phyloP scores from a whole-genome alignment of 495 filamentous ascomycete species.

The Staphylotrichum tortipilum region DNA sequence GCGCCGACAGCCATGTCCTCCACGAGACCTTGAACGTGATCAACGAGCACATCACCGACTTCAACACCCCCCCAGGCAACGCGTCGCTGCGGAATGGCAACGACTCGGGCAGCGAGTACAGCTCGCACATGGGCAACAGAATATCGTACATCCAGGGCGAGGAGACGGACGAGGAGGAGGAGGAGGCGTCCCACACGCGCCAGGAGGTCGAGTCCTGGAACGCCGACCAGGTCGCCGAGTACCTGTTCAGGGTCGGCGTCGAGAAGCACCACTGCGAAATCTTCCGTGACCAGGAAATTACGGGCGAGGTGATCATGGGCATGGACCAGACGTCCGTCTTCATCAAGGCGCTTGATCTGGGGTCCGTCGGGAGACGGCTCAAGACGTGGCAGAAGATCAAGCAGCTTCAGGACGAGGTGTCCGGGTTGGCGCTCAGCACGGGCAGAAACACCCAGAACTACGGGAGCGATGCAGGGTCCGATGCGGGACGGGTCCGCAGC shows the following conservation, averaged over 20 bases:
- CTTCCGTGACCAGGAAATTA: slow-evolving; percentile 93
- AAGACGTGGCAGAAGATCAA: slow-evolving; percentile 97
- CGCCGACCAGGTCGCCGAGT: slow-evolving; percentile 70
- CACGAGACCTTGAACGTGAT: slow-evolving; percentile 96
- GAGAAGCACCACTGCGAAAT: slow-evolving; percentile 82
- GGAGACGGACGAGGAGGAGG: slow-evolving; percentile 68
- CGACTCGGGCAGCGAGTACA: slow-evolving; percentile 86
- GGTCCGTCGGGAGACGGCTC: slow-evolving; percentile 75
- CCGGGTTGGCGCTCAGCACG: slow-evolving; percentile 26
- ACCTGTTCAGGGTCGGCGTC: slow-evolving; percentile 70
- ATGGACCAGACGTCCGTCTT: slow-evolving; percentile 92
- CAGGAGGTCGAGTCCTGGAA: slow-evolving; percentile 66
- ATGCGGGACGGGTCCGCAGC: slow-evolving; percentile 36
- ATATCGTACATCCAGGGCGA: slow-evolving; percentile 85
- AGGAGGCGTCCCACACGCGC: slow-evolving; percentile 46
- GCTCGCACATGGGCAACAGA: slow-evolving; percentile 64
- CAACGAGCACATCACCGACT: slow-evolving; percentile 93
- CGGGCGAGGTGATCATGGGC: slow-evolving; percentile 81
- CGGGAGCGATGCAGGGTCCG: slow-evolving; percentile 46
- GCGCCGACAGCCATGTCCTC: slow-evolving; percentile 70
- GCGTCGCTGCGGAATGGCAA: slow-evolving; percentile 47
- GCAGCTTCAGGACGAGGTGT: slow-evolving; percentile 74
- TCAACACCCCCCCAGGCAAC: slow-evolving; percentile 60
- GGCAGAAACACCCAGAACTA: slow-evolving; percentile 43
- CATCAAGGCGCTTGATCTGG: slow-evolving; percentile 91